Evolutionary conservation across 225 moss, liverwort and hornwort genomes (phyloP).

Genomic region (Marchantia polymorpha): DNA sequence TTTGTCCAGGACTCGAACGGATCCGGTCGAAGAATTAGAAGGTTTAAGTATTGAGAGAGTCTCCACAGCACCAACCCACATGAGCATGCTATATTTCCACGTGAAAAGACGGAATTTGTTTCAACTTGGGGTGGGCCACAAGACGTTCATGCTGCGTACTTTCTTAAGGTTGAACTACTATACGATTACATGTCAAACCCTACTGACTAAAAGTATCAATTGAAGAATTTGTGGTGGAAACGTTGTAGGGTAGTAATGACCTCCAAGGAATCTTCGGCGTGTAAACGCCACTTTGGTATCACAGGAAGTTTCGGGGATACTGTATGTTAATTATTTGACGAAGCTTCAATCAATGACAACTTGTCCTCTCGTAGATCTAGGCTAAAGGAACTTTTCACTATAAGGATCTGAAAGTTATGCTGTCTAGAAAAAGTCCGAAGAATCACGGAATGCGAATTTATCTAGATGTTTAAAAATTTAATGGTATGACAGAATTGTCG

Average conservation of each 20-base stretch:
- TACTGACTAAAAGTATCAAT: neutral
- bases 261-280: neutral
- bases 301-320: too few relatives aligned
- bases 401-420: too few relatives aligned
- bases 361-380: too few relatives aligned
- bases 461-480: too few relatives aligned
- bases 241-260: neutral
- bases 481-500: too few relatives aligned
- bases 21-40: neutral
- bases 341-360: too few relatives aligned
- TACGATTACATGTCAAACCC: neutral
- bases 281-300: neutral
- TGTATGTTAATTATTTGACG: too few relatives aligned
- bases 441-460: too few relatives aligned
- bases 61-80: neutral
- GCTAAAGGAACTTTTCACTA: too few relatives aligned
- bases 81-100: conserved; percentile 1
- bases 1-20: neutral
- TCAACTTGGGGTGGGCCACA: neutral
- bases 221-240: neutral
- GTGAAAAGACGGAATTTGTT: neutral
- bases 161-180: neutral
- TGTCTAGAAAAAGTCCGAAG: too few relatives aligned
- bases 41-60: neutral
- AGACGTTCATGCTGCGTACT: conserved; percentile 1